Conservation (phyloP, 2,329 filamentous ascomycete species). For the Bipolaris sorokiniana region DNA sequence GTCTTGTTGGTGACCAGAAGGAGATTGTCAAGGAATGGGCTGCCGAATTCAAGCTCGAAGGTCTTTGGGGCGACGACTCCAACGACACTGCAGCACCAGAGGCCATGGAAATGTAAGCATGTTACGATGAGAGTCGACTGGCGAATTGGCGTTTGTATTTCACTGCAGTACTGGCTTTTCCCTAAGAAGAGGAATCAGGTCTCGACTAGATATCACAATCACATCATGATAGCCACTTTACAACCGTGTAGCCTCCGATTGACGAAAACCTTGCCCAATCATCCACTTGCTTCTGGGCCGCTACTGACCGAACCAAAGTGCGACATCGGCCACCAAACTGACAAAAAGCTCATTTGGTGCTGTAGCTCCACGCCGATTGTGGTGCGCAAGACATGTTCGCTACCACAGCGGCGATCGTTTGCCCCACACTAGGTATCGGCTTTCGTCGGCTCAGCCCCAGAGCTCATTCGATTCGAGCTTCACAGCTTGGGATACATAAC, state of each 20-base stretch:
- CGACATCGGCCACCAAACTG: constrained; percentile 27
- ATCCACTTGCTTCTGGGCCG: constrained; percentile 18
- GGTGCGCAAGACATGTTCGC: constrained; percentile 14
- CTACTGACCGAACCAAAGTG: constrained; percentile 27
- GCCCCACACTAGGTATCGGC: constrained; percentile 29
- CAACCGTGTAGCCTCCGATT: not conserved
- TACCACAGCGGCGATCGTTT: constrained; percentile 13
- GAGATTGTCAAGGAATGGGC: constrained; percentile 92
- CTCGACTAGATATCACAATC: constrained; percentile 17
- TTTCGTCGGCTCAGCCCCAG: constrained; percentile 31
- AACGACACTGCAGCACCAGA: constrained; percentile 43
- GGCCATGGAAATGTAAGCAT: constrained; percentile 43
- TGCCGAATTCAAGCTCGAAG: constrained; percentile 92
- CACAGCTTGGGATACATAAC: constrained; percentile 33
- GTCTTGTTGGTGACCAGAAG: constrained; percentile 68
- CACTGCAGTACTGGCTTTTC: constrained; percentile 4
- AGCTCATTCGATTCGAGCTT: constrained; percentile 24
- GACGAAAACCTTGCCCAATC: constrained; percentile 12
- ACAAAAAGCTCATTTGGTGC: constrained; percentile 10
- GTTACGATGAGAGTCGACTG: constrained; percentile 5
- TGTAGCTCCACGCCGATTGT: constrained; percentile 12
- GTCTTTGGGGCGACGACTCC: constrained; percentile 77
- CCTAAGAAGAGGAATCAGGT: constrained; percentile 9
- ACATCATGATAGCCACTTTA: not conserved
- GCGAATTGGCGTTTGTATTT: constrained; percentile 19